Conservation (phyloP, 345 rosid species). For the Psidium friedrichsthalianum region DNA sequence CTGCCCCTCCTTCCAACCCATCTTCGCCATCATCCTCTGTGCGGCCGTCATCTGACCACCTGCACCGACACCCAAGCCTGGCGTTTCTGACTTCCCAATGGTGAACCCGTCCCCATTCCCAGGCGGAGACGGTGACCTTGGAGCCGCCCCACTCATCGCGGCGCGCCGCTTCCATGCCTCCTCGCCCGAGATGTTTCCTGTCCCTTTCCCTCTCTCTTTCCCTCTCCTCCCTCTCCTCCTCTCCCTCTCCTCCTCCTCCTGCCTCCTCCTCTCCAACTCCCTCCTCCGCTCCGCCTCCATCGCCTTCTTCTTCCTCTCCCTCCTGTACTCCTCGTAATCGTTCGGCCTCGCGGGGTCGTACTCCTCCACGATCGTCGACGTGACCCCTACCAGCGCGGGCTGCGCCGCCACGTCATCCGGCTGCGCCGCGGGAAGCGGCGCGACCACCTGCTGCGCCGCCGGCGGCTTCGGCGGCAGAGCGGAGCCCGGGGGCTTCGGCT, state of each 20-base stretch:
- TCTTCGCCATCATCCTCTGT: slow-evolving; percentile 99
- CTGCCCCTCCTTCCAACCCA: slow-evolving; percentile 99
- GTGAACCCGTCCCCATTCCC: slow-evolving; percentile 45
- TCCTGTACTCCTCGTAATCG: slow-evolving; percentile 76
- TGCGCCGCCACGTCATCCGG: slow-evolving; percentile 22
- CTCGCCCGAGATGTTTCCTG: slow-evolving; percentile 71
- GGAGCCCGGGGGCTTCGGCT: slow-evolving; percentile 22
- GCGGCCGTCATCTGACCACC: slow-evolving; percentile 99
- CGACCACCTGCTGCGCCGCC: too few species aligned
- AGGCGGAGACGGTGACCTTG: slow-evolving; percentile 76
- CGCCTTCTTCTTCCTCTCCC: slow-evolving; percentile 69
- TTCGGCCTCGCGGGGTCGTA: slow-evolving; percentile 96
- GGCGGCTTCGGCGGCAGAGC: background rate
- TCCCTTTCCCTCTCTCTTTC: slow-evolving; percentile 32
- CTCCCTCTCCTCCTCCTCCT: slow-evolving; percentile 78
- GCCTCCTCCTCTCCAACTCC: slow-evolving; percentile 74
- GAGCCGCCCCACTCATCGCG: slow-evolving; percentile 62
- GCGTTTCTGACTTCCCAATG: slow-evolving; percentile 80
- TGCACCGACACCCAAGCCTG: slow-evolving; percentile 85
- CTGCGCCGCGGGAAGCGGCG: background rate
- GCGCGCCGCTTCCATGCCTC: slow-evolving; percentile 98
- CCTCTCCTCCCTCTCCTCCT: slow-evolving; percentile 33
- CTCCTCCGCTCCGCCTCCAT: slow-evolving; percentile 71
- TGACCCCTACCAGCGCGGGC: slow-evolving; percentile 69
- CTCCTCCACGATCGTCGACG: slow-evolving; percentile 74